A percentile compares a stretch with the other conserved stretches of the same genome.
phyloP scores from a whole-genome alignment of 2,329 filamentous ascomycete genomes.

The Boeremia exigua region DNA sequence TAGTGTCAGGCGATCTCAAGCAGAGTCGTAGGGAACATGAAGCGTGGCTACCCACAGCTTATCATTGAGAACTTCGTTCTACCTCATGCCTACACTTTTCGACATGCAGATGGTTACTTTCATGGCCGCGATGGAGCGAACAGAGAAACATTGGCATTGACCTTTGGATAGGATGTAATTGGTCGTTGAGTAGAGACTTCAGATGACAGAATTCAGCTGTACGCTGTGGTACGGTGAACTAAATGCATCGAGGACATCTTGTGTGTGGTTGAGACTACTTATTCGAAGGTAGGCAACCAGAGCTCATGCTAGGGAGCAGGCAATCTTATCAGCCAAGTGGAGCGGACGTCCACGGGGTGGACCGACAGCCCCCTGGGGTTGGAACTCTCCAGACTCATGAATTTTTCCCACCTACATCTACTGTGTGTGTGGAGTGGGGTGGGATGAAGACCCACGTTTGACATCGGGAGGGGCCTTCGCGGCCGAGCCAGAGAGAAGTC shows the following conservation, averaged over 20 bases:
- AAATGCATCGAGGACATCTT: too few species aligned
- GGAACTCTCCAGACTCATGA: slow-evolving; percentile 15
- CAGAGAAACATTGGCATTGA: slow-evolving; percentile 5
- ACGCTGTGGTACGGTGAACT: neutral
- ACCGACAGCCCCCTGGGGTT: slow-evolving; percentile 13
- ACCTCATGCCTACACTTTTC: slow-evolving; percentile 5
- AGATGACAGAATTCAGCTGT: neutral
- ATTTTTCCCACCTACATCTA: too few species aligned
- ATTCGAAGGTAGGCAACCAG: too few species aligned
- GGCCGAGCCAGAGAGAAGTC: neutral
- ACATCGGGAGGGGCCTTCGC: slow-evolving; percentile 10
- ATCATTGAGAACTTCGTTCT: slow-evolving; percentile 17
- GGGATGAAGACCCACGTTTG: slow-evolving; percentile 9
- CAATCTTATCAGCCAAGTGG: neutral
- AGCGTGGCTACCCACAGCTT: slow-evolving; percentile 12
- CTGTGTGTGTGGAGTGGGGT: slow-evolving; percentile 6
- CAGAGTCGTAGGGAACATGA: slow-evolving; percentile 17
- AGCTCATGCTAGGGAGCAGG: neutral
- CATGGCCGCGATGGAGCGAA: slow-evolving; percentile 6
- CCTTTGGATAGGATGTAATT: slow-evolving; percentile 3
- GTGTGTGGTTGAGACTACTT: too few species aligned
- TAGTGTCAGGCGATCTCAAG: slow-evolving; percentile 13
- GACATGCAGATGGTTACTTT: slow-evolving; percentile 16
- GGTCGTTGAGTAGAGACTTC: neutral
- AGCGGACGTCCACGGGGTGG: slow-evolving; percentile 9